Base-by-base conservation (phyloP, 805 yeast genomes). In the Candida bentonensis region DNA sequence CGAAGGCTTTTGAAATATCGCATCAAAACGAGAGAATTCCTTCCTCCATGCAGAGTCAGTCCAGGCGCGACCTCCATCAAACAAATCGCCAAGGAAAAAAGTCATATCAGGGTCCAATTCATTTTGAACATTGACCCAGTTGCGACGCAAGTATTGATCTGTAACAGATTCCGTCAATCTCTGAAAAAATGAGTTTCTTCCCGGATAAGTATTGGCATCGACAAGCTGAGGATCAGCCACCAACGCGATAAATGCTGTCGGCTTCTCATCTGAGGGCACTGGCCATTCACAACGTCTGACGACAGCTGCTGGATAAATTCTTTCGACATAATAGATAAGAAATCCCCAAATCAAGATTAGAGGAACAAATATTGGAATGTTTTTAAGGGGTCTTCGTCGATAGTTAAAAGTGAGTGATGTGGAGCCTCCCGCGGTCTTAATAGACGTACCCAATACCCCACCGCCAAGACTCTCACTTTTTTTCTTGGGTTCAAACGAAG, bases 11-110 rank as follows among this genome's bases (percentile, higher is more conserved):
- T 82, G 79, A 60, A 83, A 89, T 3, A 92, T 73, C 1, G 59
- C 49, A 50, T 75, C 70, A 60, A 82, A 92, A 43, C 98, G 65
- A 20, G 60, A 55, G 53, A 71, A 79, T 60, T 92, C 97, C 13
- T 68, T 63, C 44, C 74, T 62, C 94, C 95, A 86, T 7, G 51
- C 57, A 26, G 70, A 70, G 49, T 74, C 76, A 33, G 73, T 74
- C 89, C 95, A 87, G 44, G 79, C 80, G 46, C 98, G 69, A 0
- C 97, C 97, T 11, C 96, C 96, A 62, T 92, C 98, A 58, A 89
- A 82, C 52, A 89, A 61, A 59, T 92, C 98, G 2, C 98, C 98
- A 22, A 92, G 63, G 57, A 86, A 89, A 3, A 89, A 62, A 3
- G 78, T 76, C 1, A 82, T 67, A 54, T 87, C 82, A 0, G 97